Evolutionary conservation across 116 monocot genomes (phyloP).

Genomic region (Dioscorea cayenensis): DNA sequence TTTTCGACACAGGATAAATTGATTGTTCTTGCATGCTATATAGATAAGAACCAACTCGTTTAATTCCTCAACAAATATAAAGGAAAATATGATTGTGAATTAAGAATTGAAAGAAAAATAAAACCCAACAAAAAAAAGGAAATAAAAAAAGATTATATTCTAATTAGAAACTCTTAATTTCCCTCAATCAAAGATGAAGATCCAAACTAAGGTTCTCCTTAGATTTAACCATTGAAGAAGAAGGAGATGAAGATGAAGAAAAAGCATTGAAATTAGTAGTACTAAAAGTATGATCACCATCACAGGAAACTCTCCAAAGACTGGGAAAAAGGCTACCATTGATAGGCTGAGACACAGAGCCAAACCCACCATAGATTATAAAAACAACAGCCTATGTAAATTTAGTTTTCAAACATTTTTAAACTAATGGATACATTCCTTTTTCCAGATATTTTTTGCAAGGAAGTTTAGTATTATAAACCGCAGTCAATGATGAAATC

Average conservation of each 20-base stretch:
- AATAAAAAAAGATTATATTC: background rate
- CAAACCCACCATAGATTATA: constrained; percentile 26
- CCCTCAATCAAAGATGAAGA: constrained; percentile 34
- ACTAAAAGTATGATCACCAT: background rate
- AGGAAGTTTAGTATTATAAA: too few relatives aligned
- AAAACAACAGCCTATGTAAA: too few relatives aligned
- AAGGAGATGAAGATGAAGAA: constrained; percentile 4
- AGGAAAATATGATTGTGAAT: background rate
- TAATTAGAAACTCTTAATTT: background rate
- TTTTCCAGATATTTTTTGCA: too few relatives aligned
- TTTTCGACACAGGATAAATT: background rate
- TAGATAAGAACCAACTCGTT: background rate
- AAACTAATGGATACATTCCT: too few relatives aligned
- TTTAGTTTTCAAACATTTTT: too few relatives aligned
- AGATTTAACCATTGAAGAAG: background rate
- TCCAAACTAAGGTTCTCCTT: constrained; percentile 56
- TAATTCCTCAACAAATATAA: background rate
- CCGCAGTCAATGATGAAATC: too few relatives aligned
- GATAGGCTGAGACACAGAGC: constrained; percentile 48
- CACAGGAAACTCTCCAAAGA: constrained; percentile 35
- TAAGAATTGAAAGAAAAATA: background rate
- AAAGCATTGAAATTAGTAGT: background rate
- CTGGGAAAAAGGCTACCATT: constrained; percentile 54
- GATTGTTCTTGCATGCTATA: background rate
- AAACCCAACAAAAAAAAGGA: background rate